These are phyloP conservation scores for Dictyostelium intermedium DNA, from an alignment of 78 protist genomes.

Conservation along the genomic window DNA sequence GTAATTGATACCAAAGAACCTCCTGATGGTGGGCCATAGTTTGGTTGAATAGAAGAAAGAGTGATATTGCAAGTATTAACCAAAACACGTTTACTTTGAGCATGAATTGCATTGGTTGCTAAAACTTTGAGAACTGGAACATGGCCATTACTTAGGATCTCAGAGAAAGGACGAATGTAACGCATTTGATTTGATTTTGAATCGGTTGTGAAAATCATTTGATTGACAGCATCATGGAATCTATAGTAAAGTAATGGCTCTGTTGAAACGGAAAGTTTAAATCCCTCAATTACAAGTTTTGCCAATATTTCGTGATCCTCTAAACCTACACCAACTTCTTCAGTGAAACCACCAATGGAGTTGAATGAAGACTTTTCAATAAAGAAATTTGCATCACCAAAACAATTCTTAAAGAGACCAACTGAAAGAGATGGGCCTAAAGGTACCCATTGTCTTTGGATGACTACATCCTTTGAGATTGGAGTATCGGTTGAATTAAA, in stretches of 20 bases:
- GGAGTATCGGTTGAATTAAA: background rate
- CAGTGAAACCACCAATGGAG: constrained; percentile 56
- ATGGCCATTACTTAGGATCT: background rate
- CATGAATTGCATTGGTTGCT: background rate
- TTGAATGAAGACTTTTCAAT: constrained; percentile 2
- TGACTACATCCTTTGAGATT: background rate
- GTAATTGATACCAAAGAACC: background rate
- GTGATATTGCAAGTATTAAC: constrained; percentile 12
- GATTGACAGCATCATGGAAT: constrained; percentile 29
- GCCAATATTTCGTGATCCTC: constrained; percentile 71
- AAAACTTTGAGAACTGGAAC: constrained; percentile 40
- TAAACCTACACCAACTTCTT: constrained; percentile 72
- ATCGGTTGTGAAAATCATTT: constrained; percentile 57
- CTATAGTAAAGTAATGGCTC: constrained; percentile 63
- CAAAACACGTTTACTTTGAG: background rate
- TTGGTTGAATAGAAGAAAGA: background rate
- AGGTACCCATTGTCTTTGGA: constrained; percentile 67
- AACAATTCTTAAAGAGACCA: constrained; percentile 72
- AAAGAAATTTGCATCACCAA: constrained; percentile 77
- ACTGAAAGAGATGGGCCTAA: constrained; percentile 57
- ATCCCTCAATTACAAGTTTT: constrained; percentile 18
- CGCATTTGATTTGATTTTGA: constrained; percentile 68
- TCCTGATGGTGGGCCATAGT: constrained; percentile 29
- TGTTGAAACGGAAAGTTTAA: constrained; percentile 17
- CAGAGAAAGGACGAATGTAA: constrained; percentile 57